Percentiles rank a stretch among this genome's conserved stretches.
These are phyloP conservation scores for Pulveroboletus frians DNA, from an alignment of 768 basidiomycete species.

Conservation along the genomic window DNA sequence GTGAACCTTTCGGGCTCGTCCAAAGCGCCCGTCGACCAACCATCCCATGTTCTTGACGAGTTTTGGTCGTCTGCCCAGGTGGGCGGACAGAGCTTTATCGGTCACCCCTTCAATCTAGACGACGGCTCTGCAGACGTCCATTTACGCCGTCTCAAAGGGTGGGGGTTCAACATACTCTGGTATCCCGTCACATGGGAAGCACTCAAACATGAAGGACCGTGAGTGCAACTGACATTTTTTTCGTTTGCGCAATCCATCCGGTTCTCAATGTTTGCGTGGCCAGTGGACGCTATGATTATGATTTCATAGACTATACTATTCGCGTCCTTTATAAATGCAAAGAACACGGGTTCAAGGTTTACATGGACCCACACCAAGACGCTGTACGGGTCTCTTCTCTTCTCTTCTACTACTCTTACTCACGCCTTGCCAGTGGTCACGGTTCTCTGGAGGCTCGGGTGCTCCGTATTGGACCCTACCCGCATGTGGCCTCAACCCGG, in stretches of 20 bases:
- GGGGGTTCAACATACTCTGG: too few relatives aligned
- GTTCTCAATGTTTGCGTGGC: background rate
- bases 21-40: too few relatives aligned
- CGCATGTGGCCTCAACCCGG: too few relatives aligned
- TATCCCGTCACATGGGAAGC: too few relatives aligned
- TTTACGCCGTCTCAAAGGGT: too few relatives aligned
- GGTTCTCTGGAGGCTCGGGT: conserved; percentile 92
- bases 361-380: too few relatives aligned
- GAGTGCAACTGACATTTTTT: conserved; percentile 50
- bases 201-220: too few relatives aligned
- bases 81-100: conserved; percentile 67
- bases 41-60: conserved; percentile 60
- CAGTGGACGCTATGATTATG: conserved; percentile 85
- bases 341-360: too few relatives aligned
- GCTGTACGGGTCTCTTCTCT: conserved; percentile 49
- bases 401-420: background rate
- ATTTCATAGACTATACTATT: too few relatives aligned
- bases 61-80: conserved; percentile 80
- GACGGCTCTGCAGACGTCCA: too few relatives aligned
- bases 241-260: too few relatives aligned
- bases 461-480: conserved; percentile 91
- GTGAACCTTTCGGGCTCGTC: conserved; percentile 86
- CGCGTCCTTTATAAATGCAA: too few relatives aligned
- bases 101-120: conserved; percentile 76
- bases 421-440: conserved; percentile 67